Base-by-base conservation (phyloP, 495 filamentous ascomycete genomes). In the Aspergillus avenaceus region DNA sequence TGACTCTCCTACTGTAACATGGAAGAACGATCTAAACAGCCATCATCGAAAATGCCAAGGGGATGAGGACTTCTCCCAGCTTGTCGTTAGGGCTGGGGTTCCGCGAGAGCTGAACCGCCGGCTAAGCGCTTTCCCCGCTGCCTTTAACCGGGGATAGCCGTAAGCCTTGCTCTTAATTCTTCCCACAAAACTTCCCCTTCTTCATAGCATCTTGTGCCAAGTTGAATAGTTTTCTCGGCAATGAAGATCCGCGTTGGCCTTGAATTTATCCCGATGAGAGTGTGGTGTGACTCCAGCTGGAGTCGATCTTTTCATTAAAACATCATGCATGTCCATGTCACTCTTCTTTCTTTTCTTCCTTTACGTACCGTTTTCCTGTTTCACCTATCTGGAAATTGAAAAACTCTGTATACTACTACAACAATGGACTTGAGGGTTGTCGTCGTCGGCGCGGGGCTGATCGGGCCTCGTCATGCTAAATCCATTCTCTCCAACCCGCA, bases 391-490 rank as follows among this genome's bases (percentile, higher is more conserved):
- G 4, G 6, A 5, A 4, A 16, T 8, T 8, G n/a, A 5, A 18
- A 18, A 18, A 4, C 32, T 4, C 19, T 5, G n/a, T 16, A 36
- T 4, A 36, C 32, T 18, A 38, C 34, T n/a, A 5, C 34, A 14
- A 38, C 18, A 6, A 38, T 38, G 34, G 34, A 19, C 16, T 24
- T 49, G 7, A 34, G 36, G 18, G 23, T 83, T 28, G 74, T 75
- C 28, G 61, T 84, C 37, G 62, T 83, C 47, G 80, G 81, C 45
- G 70, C 72, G 32, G 81, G 80, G n/a, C 65, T 76, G 14, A 83
- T 84, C 41, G 80, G 81, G 13, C 76, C 76, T 28, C 73, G 80
- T 14, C 79, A 84, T 54, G 77, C 77, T 0, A 58, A 76, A 49
- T 74, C 77, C 27, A 63, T 84, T 9, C 49, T 73, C 46, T 47